phyloP scores from a whole-genome alignment of 805 yeast species.

The Teunomyces funiuensis region DNA sequence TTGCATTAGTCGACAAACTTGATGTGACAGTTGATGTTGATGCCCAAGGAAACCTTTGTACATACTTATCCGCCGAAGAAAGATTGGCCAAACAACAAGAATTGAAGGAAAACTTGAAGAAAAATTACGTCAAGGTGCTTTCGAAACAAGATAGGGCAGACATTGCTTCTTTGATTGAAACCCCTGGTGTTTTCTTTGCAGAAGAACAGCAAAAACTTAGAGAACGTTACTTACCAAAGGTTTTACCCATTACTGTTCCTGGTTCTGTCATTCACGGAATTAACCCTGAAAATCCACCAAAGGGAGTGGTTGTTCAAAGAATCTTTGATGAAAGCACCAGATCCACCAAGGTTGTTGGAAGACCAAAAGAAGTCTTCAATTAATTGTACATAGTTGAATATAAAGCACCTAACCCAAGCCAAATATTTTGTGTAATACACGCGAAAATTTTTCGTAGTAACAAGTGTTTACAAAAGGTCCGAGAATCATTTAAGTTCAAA shows the following conservation, averaged over 20 bases:
- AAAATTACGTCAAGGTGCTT: constrained; percentile 20
- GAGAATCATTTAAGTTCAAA: not conserved
- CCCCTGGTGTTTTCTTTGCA: constrained; percentile 39
- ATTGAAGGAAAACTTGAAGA: constrained; percentile 19
- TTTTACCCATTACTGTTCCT: constrained; percentile 49
- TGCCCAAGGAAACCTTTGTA: constrained; percentile 39
- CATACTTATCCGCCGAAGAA: constrained; percentile 34
- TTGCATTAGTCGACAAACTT: constrained; percentile 34
- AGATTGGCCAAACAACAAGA: constrained; percentile 21
- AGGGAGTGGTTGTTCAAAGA: constrained; percentile 49
- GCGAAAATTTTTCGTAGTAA: constrained; percentile 4
- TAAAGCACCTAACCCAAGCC: not conserved
- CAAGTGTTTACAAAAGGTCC: constrained; percentile 4
- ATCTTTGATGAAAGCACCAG: constrained; percentile 62
- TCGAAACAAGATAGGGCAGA: constrained; percentile 39
- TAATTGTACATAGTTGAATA: constrained; percentile 1
- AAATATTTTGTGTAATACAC: constrained; percentile 3
- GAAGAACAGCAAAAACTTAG: constrained; percentile 40
- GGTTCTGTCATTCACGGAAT: constrained; percentile 38
- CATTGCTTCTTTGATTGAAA: constrained; percentile 44
- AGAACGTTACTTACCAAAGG: constrained; percentile 53
- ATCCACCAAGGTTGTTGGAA: constrained; percentile 51
- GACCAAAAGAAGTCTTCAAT: constrained; percentile 51
- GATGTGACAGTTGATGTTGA: constrained; percentile 53
- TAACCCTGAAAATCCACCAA: constrained; percentile 44